These are phyloP conservation scores for Platismatia glauca DNA, from an alignment of 495 filamentous ascomycete genomes.

Conservation along the genomic window DNA sequence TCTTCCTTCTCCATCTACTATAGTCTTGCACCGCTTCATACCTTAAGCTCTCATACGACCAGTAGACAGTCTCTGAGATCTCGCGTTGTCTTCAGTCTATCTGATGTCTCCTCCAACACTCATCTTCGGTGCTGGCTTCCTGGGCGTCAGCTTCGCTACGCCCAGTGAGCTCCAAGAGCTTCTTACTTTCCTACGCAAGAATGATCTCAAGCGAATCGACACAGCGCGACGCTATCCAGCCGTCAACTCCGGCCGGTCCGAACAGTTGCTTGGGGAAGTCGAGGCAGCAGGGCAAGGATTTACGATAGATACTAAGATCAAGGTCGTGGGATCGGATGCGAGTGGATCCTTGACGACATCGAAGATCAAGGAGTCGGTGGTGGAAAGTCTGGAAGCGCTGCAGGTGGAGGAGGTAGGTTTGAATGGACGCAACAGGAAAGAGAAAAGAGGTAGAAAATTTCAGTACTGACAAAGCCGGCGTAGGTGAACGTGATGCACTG, in stretches of 20 bases:
- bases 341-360: not conserved
- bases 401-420: not conserved
- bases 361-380: not conserved
- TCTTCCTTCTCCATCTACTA: not conserved
- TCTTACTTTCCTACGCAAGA: not conserved
- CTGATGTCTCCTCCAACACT: not conserved
- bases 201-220: not conserved
- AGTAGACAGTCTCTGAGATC: too few relatives aligned
- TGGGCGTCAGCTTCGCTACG: not conserved
- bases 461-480: not conserved
- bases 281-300: not conserved
- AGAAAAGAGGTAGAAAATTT: too few relatives aligned
- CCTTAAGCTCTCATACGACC: not conserved
- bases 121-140: not conserved
- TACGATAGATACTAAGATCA: not conserved
- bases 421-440: too few relatives aligned
- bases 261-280: not conserved
- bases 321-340: not conserved
- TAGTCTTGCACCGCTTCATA: not conserved
- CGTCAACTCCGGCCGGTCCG: not conserved
- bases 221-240: not conserved
- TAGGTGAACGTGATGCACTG: not conserved
- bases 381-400: not conserved
- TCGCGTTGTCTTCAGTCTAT: not conserved
- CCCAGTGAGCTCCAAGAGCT: not conserved